Percentiles rank a stretch among this genome's conserved stretches.
These are phyloP conservation scores for Fistulinella prunicolor DNA, from an alignment of 768 basidiomycete species.

Conservation along the genomic window DNA sequence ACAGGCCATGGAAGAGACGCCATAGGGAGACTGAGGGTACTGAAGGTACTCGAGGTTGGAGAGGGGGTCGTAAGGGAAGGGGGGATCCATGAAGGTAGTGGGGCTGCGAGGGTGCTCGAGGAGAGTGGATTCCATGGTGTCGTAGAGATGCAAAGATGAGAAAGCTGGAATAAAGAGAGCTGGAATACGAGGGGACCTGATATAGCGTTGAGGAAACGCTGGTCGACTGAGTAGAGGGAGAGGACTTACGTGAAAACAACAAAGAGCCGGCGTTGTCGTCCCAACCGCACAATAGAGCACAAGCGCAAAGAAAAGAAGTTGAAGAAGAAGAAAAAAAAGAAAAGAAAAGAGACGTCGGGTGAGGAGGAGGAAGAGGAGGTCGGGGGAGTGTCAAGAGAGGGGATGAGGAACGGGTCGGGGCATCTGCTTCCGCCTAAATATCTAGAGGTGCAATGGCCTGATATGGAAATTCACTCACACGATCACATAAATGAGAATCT, in stretches of 20 bases:
- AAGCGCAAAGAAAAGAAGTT: constrained; percentile 23
- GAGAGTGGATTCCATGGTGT: constrained; percentile 46
- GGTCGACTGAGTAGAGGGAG: neutral
- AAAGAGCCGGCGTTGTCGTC: constrained; percentile 29
- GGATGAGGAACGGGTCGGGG: constrained; percentile 30
- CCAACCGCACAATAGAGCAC: constrained; percentile 36
- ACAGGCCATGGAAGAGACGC: constrained; percentile 60
- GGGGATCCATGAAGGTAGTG: constrained; percentile 48
- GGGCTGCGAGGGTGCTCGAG: constrained; percentile 51
- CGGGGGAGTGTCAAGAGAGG: constrained; percentile 20
- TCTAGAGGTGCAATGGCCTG: constrained; percentile 4
- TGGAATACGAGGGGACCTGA: constrained; percentile 33
- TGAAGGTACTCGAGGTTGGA: constrained; percentile 59
- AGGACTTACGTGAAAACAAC: constrained; percentile 35
- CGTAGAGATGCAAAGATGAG: constrained; percentile 37
- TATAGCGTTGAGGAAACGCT: constrained; percentile 6
- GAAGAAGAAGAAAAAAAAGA: constrained; percentile 21
- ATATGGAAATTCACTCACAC: neutral
- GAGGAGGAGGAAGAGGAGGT: constrained; percentile 35
- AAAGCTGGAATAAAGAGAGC: constrained; percentile 30
- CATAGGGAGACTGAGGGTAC: constrained; percentile 65
- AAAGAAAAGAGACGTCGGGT: constrained; percentile 38
- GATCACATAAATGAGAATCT: constrained; percentile 11
- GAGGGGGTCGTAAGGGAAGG: constrained; percentile 46
- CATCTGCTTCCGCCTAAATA: constrained; percentile 36